Evolutionary conservation across 352 stramenopile genomes (phyloP), one percentile per base, ranked within the genome.

Genomic region (Phytophthora hybrid): DNA sequence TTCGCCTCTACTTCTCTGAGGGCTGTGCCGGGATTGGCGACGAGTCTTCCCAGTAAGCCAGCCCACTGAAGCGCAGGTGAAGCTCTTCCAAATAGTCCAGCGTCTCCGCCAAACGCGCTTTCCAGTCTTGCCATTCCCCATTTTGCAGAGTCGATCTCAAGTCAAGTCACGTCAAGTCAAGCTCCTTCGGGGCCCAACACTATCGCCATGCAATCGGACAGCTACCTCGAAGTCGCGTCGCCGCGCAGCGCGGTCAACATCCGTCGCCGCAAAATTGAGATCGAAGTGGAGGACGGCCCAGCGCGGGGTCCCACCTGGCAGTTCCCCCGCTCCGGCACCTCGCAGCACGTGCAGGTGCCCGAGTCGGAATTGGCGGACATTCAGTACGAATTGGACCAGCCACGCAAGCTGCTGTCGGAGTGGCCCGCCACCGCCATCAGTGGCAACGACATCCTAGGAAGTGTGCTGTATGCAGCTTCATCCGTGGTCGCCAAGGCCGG

Each of bases 381-480:
- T 34, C 70, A 76, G 18, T 11, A 73, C 10, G 19, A 78, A 37
- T 62, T 84, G 23, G 47, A 80, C 4, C 53, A 58, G 16, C 70
- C 63, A 10, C 63, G 65, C 16, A 56, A 77, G 18, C 57, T 75
- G 62, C 63, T 97, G 31, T 69, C 78, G 13, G 77, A 97, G 76
- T 93, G 88, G 78, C 74, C 82, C 16, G 85, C 91, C 4, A 98
- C 92, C 7, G 80, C 89, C 6, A 97, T 98, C 75, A 95, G 82
- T 49, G 91, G 92, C 21, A 98, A 98, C 75, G 92, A 98, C 63
- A 96, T 97, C 73, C 71, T 97, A 13, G 89, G 81, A 26, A 96
- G 86, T 41, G 91, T 87, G 53, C 81, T 95, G 21, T 95, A 95
- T 60, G 80, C 82, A 16, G 64, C 82, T 6, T 80, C 69, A 1